Percentiles rank a stretch among this genome's conserved stretches.
Evolutionary conservation across 441 rosid genomes (phyloP).

Genomic region (Biscutella laevigata): DNA sequence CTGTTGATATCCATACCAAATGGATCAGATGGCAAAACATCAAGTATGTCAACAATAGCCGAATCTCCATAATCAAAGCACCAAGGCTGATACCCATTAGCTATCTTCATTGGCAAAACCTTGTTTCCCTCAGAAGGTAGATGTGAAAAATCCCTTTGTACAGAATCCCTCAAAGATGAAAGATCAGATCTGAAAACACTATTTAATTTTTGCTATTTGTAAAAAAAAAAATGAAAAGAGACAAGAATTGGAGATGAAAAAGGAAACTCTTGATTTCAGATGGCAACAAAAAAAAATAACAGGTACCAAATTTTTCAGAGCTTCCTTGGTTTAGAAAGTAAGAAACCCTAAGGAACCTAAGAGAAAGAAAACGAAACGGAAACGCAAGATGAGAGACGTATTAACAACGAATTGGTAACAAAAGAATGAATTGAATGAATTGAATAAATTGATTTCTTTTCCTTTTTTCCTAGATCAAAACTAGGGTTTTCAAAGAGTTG

Average conservation of each 20-base stretch:
- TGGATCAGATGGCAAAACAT: slow-evolving; percentile 93
- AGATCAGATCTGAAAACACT: slow-evolving; percentile 17
- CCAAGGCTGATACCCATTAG: slow-evolving; percentile 47
- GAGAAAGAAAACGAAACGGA: slow-evolving; percentile 5
- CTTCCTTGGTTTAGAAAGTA: slow-evolving; percentile 36
- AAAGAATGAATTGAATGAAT: slow-evolving; percentile 24
- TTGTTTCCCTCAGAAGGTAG: slow-evolving; percentile 58
- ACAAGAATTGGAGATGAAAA: too few species aligned
- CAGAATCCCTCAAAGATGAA: slow-evolving; percentile 11
- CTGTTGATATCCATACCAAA: slow-evolving; percentile 77
- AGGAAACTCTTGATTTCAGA: slow-evolving; percentile 79
- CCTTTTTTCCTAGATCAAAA: slow-evolving; percentile 15
- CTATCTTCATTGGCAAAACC: slow-evolving; percentile 60
- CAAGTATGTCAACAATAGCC: slow-evolving; percentile 63
- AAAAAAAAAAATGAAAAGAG: too few species aligned
- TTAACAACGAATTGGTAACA: slow-evolving; percentile 15
- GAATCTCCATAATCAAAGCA: slow-evolving; percentile 60
- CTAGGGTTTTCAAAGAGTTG: slow-evolving; percentile 45
- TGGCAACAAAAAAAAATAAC: slow-evolving; percentile 70
- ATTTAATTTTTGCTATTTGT: not conserved
- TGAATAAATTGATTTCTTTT: not conserved
- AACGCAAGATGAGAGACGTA: slow-evolving; percentile 8
- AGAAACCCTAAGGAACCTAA: slow-evolving; percentile 24
- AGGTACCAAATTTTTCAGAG: slow-evolving; percentile 74
- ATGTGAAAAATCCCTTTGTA: slow-evolving; percentile 35